Percentiles rank a stretch among this genome's conserved stretches.
Evolutionary conservation across 2,329 filamentous ascomycete genomes (phyloP).

Genomic region (Davidsoniella virescens): DNA sequence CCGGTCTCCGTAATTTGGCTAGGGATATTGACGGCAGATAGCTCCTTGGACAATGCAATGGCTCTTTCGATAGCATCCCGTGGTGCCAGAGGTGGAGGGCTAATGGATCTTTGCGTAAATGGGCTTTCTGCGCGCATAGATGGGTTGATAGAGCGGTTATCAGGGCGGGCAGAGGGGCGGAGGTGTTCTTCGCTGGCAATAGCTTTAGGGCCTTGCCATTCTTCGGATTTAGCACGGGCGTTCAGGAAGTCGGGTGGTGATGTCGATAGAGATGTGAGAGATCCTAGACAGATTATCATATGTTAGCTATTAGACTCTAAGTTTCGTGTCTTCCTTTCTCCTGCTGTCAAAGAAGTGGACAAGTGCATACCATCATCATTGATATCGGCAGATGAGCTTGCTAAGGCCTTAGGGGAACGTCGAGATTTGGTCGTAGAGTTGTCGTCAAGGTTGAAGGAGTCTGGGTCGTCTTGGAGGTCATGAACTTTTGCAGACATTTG

Average conservation of each 20-base stretch:
- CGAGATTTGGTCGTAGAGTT: conserved; percentile 44
- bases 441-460: conserved; percentile 37
- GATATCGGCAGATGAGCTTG: conserved; percentile 21
- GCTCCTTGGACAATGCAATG: conserved; percentile 66
- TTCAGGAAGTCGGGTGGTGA: conserved; percentile 34
- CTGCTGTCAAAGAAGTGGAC: too few relatives aligned
- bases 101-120: conserved; percentile 47
- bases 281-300: conserved; percentile 20
- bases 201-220: conserved; percentile 20
- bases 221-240: conserved; percentile 35
- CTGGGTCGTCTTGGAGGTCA: conserved; percentile 13
- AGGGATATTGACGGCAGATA: conserved; percentile 81
- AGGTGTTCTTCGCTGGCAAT: conserved; percentile 37
- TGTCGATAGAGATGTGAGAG: conserved; percentile 36
- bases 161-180: conserved; percentile 31
- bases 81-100: conserved; percentile 55
- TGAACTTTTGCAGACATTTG: conserved; percentile 30
- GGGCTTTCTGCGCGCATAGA: conserved; percentile 24
- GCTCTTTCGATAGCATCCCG: conserved; percentile 71
- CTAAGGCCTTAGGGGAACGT: conserved; percentile 29
- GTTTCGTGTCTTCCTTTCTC: neutral
- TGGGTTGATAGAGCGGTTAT: conserved; percentile 22
- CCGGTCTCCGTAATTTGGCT: conserved; percentile 83
- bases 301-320: neutral
- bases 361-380: conserved; percentile 20